Evolutionary conservation across 1,284 basidiomycete species (phyloP).

Genomic region (Irpex lacteus): DNA sequence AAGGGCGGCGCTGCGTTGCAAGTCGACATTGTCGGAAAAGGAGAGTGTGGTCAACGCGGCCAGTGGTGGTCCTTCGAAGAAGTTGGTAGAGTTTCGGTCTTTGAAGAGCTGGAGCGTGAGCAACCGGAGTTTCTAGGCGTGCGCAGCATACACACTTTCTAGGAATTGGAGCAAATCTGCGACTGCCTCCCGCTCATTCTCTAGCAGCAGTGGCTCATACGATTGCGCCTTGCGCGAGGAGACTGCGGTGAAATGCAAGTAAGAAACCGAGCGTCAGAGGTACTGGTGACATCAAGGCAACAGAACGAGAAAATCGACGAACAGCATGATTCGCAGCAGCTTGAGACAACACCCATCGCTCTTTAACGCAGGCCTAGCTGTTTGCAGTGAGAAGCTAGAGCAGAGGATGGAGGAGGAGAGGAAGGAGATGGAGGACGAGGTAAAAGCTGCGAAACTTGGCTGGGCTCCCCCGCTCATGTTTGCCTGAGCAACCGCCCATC

Average conservation of each 20-base stretch:
- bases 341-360: conserved; percentile 54
- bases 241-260: conserved; percentile 41
- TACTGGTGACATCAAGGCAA: background rate
- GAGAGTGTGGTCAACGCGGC: conserved; percentile 95
- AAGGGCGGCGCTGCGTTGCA: conserved; percentile 96
- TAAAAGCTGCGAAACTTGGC: conserved; percentile 2
- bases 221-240: conserved; percentile 77
- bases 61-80: conserved; percentile 92
- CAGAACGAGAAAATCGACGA: conserved; percentile 29
- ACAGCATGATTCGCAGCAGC: conserved; percentile 82
- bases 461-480: conserved; percentile 1
- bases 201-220: conserved; percentile 92
- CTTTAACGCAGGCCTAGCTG: conserved; percentile 2
- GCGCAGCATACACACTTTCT: conserved; percentile 70
- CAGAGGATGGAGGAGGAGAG: conserved; percentile 12
- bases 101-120: conserved; percentile 11
- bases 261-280: conserved; percentile 14
- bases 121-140: conserved; percentile 1
- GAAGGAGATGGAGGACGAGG: conserved; percentile 20
- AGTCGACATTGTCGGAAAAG: conserved; percentile 99
- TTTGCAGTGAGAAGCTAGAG: background rate
- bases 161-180: conserved; percentile 97
- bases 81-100: conserved; percentile 97
- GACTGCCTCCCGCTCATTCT: conserved; percentile 98
- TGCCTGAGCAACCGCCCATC: background rate